Evolutionary conservation across 805 yeast genomes (phyloP), one percentile per base, ranked within the genome.

Genomic region (Lipomyces starkeyi): DNA sequence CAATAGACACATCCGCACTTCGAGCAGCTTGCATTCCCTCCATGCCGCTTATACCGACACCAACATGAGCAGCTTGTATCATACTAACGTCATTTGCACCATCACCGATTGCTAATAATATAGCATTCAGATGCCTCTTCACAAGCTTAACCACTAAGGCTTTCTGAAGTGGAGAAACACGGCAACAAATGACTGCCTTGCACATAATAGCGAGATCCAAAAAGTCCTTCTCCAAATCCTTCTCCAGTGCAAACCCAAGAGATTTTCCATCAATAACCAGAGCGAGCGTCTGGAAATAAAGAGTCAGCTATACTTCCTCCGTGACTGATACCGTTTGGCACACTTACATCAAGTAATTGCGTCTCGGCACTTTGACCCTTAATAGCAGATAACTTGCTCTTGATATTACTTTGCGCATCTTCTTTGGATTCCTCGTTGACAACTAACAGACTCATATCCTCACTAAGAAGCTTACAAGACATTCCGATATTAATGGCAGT

Each of bases 1-100:
- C 98, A 78, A 96, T 92, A 0, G 98, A 93, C 68, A 95, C 87
- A 82, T 95, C 99, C 0, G 99, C 98, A 78, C 97, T 89, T 78
- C 99, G 86, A 0, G 99, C 98, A 11, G 99, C 99, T 80, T 95
- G 99, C 92, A 93, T 93, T 73, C 99, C 99, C 81, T 95, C 99
- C 94, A 93, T 90, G 72, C 99, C 99, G 79, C 97, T 91, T 71
- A 95, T 96, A 77, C 99, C 99, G 29, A 95, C 97, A 71, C 99
- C 99, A 63, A 95, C 97, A 78, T 95, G 98, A 0, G 99, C 99
- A 17, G 99, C 98, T 79, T 95, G 99, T 72, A 95, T 95, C 99
- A 95, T 95, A 49, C 97, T 90, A 54, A 95, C 99, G 81, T 95
- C 99, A 76, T 95, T 95, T 2, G 99, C 99, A 76, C 99, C 99